Evolutionary conservation across 2,329 filamentous ascomycete genomes (phyloP), one percentile per base, ranked within the genome.

Genomic region (Trichoderma sp.): DNA sequence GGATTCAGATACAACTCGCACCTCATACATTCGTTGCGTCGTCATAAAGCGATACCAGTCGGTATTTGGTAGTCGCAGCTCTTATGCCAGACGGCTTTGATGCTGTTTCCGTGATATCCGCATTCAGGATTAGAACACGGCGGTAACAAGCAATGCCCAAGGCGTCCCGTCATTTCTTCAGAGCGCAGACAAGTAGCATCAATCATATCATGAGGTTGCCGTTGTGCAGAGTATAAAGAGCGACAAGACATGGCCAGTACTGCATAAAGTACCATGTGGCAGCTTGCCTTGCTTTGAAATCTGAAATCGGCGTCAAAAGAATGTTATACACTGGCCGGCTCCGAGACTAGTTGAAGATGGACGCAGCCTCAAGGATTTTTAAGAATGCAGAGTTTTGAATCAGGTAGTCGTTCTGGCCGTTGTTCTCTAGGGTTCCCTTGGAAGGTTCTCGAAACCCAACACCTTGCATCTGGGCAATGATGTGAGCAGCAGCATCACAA

Each of bases 381-480:
- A 85, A 80, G 6, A 85, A 73, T n/a, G 82, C 77, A 0, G 83
- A 79, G 62, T 85, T 84, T 64, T 79, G 81, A 14, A 84, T 81
- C 50, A 84, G 75, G 41, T 83, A 85, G 2, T 82, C 78, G 4
- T 76, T 75, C 38, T 79, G 75, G 21, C 56, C 74, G 9, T 78
- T 68, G 45, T 83, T 84, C 0, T 83, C 84, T 3, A 86, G 77
- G 9, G 79, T 75, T 3, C 77, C 78, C 24, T 80, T 80, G 12
- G 82, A 80, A 6, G 77, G 62, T 3, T 77, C 77, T 8, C 81
- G 68, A 66, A 84, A 80, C 11, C 78, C 76, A 14, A 82, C 80
- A 0, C 84, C 83, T 24, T 85, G 83, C 77, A 86, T 84, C 29
- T 84, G 83, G 21, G 85, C 83, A 18, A 86, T 84, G 38, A 86